A percentile compares a stretch with the other conserved stretches of the same genome.
phyloP scores from a whole-genome alignment of 768 basidiomycete genomes.

The Pulveroboletus sp. region DNA sequence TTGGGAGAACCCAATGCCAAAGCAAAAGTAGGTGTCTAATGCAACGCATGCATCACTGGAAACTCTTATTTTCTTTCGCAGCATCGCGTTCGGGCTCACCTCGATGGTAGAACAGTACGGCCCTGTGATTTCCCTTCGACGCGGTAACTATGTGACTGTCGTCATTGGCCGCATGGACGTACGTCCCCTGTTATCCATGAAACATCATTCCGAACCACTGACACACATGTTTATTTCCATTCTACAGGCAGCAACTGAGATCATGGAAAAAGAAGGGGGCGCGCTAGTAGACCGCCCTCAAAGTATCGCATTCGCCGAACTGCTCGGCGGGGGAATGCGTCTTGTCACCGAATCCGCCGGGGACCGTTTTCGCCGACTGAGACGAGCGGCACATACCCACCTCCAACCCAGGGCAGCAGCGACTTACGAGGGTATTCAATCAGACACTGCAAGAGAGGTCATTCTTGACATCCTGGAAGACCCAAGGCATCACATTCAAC shows the following conservation, averaged over 20 bases:
- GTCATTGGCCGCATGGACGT: slow-evolving; percentile 19
- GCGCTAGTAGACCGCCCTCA: slow-evolving; percentile 46
- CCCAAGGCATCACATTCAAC: too few relatives aligned
- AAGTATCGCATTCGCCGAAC: slow-evolving; percentile 48
- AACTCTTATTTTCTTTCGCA: not conserved
- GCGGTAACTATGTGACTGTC: slow-evolving; percentile 32
- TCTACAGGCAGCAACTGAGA: slow-evolving; percentile 52
- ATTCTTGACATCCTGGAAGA: slow-evolving; percentile 21
- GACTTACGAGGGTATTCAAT: slow-evolving; percentile 43
- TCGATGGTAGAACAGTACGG: slow-evolving; percentile 54
- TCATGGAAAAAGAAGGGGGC: slow-evolving; percentile 59
- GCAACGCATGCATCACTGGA: too few relatives aligned
- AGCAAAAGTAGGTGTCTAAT: too few relatives aligned
- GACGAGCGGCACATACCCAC: slow-evolving; percentile 49
- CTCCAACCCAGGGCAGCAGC: slow-evolving; percentile 46
- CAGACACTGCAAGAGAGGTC: slow-evolving; percentile 23
- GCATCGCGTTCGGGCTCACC: slow-evolving; percentile 32
- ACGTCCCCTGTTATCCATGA: slow-evolving; percentile 33
- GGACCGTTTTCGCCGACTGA: slow-evolving; percentile 53
- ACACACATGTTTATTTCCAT: too few relatives aligned
- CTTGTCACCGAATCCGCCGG: slow-evolving; percentile 46
- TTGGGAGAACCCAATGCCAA: too few relatives aligned
- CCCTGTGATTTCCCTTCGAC: slow-evolving; percentile 48
- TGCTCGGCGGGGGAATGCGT: slow-evolving; percentile 51
- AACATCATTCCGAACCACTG: too few relatives aligned